Evolutionary conservation across 2,329 filamentous ascomycete species (phyloP).

Genomic region (Botryotinia convoluta): DNA sequence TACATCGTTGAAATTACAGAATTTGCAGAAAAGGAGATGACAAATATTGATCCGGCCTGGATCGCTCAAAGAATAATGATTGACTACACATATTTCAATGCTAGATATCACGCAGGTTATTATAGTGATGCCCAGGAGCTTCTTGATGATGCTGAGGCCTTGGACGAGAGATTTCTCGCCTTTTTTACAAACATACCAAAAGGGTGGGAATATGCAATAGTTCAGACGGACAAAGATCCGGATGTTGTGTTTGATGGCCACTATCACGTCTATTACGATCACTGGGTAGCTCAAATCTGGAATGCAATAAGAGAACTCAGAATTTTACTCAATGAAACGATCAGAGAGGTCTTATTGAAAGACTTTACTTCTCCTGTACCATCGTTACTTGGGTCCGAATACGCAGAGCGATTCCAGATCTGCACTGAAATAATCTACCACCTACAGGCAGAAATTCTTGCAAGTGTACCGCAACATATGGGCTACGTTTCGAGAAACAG

Average conservation of each 20-base stretch:
- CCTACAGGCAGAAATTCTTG: slow-evolving; percentile 32
- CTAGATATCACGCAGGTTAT: slow-evolving; percentile 7
- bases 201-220: slow-evolving; percentile 29
- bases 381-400: slow-evolving; percentile 24
- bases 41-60: slow-evolving; percentile 44
- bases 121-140: slow-evolving; percentile 19
- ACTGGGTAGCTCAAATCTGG: slow-evolving; percentile 35
- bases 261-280: slow-evolving; percentile 34
- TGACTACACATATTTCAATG: slow-evolving; percentile 28
- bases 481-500: slow-evolving; percentile 3
- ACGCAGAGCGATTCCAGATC: slow-evolving; percentile 11
- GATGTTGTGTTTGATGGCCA: slow-evolving; percentile 33
- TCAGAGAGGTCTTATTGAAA: slow-evolving; percentile 27
- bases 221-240: slow-evolving; percentile 30
- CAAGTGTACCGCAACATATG: slow-evolving; percentile 32
- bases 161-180: slow-evolving; percentile 29
- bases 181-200: slow-evolving; percentile 23
- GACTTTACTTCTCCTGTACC: slow-evolving; percentile 17
- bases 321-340: slow-evolving; percentile 32
- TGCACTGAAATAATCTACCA: slow-evolving; percentile 25
- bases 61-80: slow-evolving; percentile 45
- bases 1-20: slow-evolving; percentile 47
- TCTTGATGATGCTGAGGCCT: slow-evolving; percentile 26
- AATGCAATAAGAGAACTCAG: slow-evolving; percentile 32
- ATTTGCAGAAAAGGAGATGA: slow-evolving; percentile 41